Conservation (phyloP, 768 basidiomycete genomes). For the Tephrocybe sp. region DNA sequence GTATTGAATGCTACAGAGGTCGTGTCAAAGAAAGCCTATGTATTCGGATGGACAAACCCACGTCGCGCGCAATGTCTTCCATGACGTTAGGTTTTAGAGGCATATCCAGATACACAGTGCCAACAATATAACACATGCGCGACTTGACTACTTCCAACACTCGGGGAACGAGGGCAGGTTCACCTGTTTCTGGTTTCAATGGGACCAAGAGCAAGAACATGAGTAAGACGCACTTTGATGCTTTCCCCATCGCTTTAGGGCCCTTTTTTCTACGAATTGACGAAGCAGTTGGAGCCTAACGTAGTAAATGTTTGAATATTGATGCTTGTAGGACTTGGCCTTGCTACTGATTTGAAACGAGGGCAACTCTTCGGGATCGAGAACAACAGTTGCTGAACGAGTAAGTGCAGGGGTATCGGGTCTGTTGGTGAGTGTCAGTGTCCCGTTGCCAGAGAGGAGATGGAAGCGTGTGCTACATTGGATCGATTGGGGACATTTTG, state of each 20-base stretch:
- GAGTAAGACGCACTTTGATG: slow-evolving; percentile 34
- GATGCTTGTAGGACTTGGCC: slow-evolving; percentile 51
- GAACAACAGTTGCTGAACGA: slow-evolving; percentile 37
- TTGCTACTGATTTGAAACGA: slow-evolving; percentile 42
- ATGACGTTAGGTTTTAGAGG: slow-evolving; percentile 97
- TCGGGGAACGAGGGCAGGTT: slow-evolving; percentile 68
- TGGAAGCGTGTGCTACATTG: slow-evolving; percentile 8
- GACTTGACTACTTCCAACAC: slow-evolving; percentile 87
- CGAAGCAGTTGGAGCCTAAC: slow-evolving; percentile 42
- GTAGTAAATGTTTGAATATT: slow-evolving; percentile 60
- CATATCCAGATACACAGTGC: slow-evolving; percentile 99
- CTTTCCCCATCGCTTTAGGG: slow-evolving; percentile 38
- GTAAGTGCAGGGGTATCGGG: slow-evolving; percentile 21
- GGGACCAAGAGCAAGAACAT: background rate
- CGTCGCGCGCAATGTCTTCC: slow-evolving; percentile 90
- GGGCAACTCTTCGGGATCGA: slow-evolving; percentile 35
- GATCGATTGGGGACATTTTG: slow-evolving; percentile 14
- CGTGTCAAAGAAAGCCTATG: slow-evolving; percentile 2
- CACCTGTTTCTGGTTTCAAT: slow-evolving; percentile 38
- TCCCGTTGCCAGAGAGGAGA: background rate
- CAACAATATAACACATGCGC: slow-evolving; percentile 84
- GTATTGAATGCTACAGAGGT: slow-evolving; percentile 73
- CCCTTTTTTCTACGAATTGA: slow-evolving; percentile 37
- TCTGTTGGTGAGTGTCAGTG: slow-evolving; percentile 15
- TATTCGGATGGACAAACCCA: slow-evolving; percentile 43